phyloP scores from a whole-genome alignment of 2,329 filamentous ascomycete genomes.

The Didymella lethalis region DNA sequence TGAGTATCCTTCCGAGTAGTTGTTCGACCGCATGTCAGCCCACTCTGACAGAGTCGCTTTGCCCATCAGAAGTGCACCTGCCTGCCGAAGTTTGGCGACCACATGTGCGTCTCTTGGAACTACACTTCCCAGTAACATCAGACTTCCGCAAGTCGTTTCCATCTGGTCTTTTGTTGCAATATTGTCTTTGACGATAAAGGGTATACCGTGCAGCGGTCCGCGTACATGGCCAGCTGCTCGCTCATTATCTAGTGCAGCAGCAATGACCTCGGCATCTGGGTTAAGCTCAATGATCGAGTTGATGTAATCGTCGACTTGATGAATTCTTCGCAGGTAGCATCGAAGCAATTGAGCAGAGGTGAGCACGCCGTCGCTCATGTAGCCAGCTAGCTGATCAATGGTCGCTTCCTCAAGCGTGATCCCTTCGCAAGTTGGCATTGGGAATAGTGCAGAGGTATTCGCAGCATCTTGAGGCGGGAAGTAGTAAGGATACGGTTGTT shows the following conservation, averaged over 20 bases:
- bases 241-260: conserved; percentile 67
- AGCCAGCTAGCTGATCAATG: conserved; percentile 71
- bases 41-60: conserved; percentile 77
- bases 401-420: conserved; percentile 72
- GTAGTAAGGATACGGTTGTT: conserved; percentile 46
- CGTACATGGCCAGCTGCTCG: conserved; percentile 63
- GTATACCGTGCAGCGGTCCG: conserved; percentile 77
- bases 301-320: conserved; percentile 70
- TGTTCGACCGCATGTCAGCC: conserved; percentile 59
- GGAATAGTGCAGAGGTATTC: conserved; percentile 58
- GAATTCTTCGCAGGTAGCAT: conserved; percentile 63
- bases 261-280: conserved; percentile 71
- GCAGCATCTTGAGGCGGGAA: conserved; percentile 44
- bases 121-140: conserved; percentile 69
- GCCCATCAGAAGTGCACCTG: conserved; percentile 72
- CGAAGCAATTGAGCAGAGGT: conserved; percentile 32
- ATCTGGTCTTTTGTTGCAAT: conserved; percentile 68
- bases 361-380: conserved; percentile 58
- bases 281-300: conserved; percentile 72
- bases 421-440: conserved; percentile 68
- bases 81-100: conserved; percentile 66
- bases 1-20: conserved; percentile 48
- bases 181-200: conserved; percentile 75
- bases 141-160: conserved; percentile 77
- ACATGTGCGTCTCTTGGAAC: conserved; percentile 74